Conservation (phyloP, 345 rosid species). For the Eucalyptus cloeziana region DNA sequence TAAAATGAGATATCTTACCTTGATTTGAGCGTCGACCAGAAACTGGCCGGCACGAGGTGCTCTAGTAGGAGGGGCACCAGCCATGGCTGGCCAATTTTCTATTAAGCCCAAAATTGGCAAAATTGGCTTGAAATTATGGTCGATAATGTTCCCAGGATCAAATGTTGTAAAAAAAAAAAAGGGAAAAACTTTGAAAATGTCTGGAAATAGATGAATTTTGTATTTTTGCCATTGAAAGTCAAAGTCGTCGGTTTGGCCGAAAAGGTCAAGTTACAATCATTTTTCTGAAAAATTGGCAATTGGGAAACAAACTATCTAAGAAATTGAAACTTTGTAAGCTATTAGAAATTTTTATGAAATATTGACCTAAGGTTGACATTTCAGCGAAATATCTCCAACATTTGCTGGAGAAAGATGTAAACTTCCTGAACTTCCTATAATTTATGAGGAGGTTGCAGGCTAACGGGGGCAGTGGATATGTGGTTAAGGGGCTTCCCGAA, state of each 20-base stretch:
- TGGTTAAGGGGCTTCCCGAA: neutral
- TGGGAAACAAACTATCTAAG: neutral
- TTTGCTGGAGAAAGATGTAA: neutral
- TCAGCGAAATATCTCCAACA: neutral
- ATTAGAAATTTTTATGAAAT: neutral
- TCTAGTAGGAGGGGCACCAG: neutral
- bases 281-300: neutral
- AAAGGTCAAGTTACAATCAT: neutral
- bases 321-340: neutral
- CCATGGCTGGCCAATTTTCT: neutral
- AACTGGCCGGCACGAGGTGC: rapidly evolving
- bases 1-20: rapidly evolving
- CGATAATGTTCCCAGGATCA: neutral
- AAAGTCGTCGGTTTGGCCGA: neutral
- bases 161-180: neutral
- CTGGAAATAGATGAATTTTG: neutral
- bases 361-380: neutral
- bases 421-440: neutral
- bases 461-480: neutral
- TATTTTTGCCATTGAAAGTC: too few species aligned
- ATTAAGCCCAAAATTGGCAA: neutral
- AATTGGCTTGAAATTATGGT: neutral
- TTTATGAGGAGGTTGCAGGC: neutral
- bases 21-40: neutral
- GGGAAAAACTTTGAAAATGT: neutral